Percentiles rank a stretch among this genome's conserved stretches.
These are phyloP conservation scores for Pezicula carpinea DNA, from an alignment of 2,329 filamentous ascomycete genomes.

Conservation along the genomic window DNA sequence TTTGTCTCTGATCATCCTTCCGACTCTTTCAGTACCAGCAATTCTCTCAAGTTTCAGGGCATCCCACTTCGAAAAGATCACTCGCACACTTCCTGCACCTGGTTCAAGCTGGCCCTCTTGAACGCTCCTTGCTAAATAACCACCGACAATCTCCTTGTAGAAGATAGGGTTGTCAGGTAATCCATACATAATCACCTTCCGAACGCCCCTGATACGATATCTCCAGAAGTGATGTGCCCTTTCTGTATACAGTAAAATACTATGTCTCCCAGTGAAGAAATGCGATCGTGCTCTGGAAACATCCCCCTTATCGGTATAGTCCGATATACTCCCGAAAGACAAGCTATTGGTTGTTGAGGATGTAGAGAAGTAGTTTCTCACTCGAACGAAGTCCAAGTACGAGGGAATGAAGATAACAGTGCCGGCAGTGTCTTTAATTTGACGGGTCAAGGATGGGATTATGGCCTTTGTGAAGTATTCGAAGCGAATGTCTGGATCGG, in stretches of 20 bases:
- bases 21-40: conserved; percentile 75
- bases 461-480: conserved; percentile 83
- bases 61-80: conserved; percentile 85
- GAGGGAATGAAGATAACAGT: conserved; percentile 86
- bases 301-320: conserved; percentile 78
- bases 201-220: conserved; percentile 77
- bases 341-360: conserved; percentile 50
- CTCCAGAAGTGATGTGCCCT: conserved; percentile 94
- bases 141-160: conserved; percentile 71
- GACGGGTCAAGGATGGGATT: conserved; percentile 68
- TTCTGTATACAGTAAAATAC: conserved; percentile 84
- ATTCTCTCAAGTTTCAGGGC: conserved; percentile 82
- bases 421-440: conserved; percentile 60
- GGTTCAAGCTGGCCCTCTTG: conserved; percentile 50
- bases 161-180: conserved; percentile 84
- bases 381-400: conserved; percentile 90
- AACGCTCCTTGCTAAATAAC: conserved; percentile 57
- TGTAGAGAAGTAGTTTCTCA: conserved; percentile 87
- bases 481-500: conserved; percentile 85
- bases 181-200: conserved; percentile 82
- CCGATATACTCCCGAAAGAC: conserved; percentile 78
- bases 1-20: conserved; percentile 77
- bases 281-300: conserved; percentile 81
- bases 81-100: conserved; percentile 55
- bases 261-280: conserved; percentile 78